Conservation (phyloP, 495 filamentous ascomycete genomes). For the Platismatia glauca region DNA sequence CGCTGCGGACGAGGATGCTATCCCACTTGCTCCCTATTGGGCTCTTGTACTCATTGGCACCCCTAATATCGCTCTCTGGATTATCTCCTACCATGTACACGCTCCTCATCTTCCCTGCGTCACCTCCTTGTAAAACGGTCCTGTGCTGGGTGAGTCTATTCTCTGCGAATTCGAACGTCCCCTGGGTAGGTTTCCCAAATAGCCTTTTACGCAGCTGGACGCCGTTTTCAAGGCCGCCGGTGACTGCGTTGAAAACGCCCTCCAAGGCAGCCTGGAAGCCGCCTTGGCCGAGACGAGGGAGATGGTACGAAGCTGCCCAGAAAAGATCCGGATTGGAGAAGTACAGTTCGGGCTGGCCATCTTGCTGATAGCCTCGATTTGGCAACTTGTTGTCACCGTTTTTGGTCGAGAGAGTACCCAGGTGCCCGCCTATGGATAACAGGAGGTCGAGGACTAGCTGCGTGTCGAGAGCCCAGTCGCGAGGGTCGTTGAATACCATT, state of each 20-base stretch:
- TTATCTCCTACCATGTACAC: constrained; percentile 99
- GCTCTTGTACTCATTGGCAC: constrained; percentile 72
- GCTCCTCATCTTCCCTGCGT: constrained; percentile 36
- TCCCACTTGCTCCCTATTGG: constrained; percentile 61
- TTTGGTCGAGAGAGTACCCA: constrained; percentile 66
- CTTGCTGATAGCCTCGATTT: constrained; percentile 66
- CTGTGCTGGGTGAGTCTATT: constrained; percentile 55
- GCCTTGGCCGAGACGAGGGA: constrained; percentile 89
- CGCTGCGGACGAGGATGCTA: constrained; percentile 74
- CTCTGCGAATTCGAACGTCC: constrained; percentile 82
- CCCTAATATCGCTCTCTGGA: constrained; percentile 80
- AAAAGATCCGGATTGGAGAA: constrained; percentile 86
- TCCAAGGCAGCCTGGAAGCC: constrained; percentile 75
- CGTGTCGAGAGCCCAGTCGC: constrained; percentile 87
- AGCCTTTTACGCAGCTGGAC: constrained; percentile 54
- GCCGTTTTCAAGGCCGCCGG: constrained; percentile 45
- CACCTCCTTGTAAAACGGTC: not conserved
- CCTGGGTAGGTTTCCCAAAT: constrained; percentile 75
- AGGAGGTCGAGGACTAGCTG: constrained; percentile 76
- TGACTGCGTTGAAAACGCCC: constrained; percentile 67
- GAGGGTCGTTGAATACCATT: constrained; percentile 82
- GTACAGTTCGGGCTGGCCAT: constrained; percentile 71
- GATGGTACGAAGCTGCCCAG: constrained; percentile 74
- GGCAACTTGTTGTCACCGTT: constrained; percentile 47
- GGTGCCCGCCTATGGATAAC: constrained; percentile 58